phyloP scores from a whole-genome alignment of 78 protist genomes.

The Chrysochromulina tobinii region DNA sequence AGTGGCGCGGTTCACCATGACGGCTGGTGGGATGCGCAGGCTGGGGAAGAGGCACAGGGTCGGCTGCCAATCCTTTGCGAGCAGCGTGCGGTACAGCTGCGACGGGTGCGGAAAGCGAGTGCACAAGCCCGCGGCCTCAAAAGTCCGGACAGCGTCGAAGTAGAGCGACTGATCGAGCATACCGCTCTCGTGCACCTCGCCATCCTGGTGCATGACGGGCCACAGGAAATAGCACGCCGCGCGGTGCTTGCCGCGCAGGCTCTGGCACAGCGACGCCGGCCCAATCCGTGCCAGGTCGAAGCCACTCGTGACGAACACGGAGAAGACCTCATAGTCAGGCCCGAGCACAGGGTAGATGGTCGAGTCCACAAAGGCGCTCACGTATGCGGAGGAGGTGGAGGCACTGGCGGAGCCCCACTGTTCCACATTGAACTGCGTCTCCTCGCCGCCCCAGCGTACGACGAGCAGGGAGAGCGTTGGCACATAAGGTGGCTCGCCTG shows the following conservation, averaged over 20 bases:
- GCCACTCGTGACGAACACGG: neutral
- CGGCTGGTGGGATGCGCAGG: slow-evolving; percentile 15
- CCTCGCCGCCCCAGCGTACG: slow-evolving; percentile 38
- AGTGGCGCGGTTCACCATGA: slow-evolving; percentile 18
- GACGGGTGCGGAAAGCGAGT: slow-evolving; percentile 44
- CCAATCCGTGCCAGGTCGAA: neutral
- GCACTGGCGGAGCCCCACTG: slow-evolving; percentile 36
- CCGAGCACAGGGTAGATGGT: neutral
- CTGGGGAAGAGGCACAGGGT: neutral
- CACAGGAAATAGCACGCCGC: slow-evolving; percentile 23
- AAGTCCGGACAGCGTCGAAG: neutral
- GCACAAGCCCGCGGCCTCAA: slow-evolving; percentile 25
- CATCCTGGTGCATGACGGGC: slow-evolving; percentile 6
- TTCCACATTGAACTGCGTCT: slow-evolving; percentile 8
- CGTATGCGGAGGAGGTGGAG: slow-evolving; percentile 27
- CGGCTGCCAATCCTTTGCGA: slow-evolving; percentile 24
- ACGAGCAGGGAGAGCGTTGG: neutral
- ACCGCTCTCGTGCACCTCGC: slow-evolving; percentile 4
- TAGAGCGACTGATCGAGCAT: neutral
- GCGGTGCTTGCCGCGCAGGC: neutral
- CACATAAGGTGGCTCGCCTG: too few species aligned
- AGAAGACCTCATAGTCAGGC: slow-evolving; percentile 23
- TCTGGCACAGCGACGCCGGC: neutral
- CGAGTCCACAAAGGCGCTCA: neutral
- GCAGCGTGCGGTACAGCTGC: slow-evolving; percentile 27